A percentile compares a stretch with the other conserved stretches of the same genome.
Evolutionary conservation across 352 stramenopile species (phyloP).

Genomic region (Aphanomyces invadans): DNA sequence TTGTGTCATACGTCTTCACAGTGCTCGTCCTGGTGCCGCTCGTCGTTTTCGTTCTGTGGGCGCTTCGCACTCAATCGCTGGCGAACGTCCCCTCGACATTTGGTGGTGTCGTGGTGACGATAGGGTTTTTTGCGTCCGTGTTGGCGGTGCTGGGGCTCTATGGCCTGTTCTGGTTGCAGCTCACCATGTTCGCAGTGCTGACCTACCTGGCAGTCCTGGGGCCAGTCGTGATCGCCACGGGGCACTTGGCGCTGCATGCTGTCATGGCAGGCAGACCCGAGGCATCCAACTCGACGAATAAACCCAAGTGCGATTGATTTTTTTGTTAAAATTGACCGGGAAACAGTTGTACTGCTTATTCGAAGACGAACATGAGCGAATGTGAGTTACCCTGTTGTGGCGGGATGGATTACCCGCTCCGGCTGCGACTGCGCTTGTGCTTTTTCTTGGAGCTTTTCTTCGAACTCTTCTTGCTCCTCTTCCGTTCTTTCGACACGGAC

Average conservation of each 20-base stretch:
- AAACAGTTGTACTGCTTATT: too few species aligned
- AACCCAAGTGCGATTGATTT: too few species aligned
- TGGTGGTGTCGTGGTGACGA: constrained; percentile 44
- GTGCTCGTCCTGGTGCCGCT: constrained; percentile 52
- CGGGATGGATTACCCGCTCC: neutral
- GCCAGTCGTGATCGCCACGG: constrained; percentile 55
- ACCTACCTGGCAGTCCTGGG: constrained; percentile 61
- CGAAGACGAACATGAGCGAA: neutral
- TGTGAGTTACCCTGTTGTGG: neutral
- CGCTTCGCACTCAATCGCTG: constrained; percentile 51
- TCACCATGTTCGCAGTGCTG: constrained; percentile 83
- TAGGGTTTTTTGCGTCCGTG: constrained; percentile 66
- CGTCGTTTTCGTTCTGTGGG: constrained; percentile 50
- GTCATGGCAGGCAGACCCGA: too few species aligned
- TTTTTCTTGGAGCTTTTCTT: constrained; percentile 41
- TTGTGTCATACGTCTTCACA: constrained; percentile 64
- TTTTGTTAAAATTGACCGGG: too few species aligned
- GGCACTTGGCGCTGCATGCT: constrained; percentile 44
- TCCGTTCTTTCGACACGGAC: constrained; percentile 51
- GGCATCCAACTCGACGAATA: too few species aligned
- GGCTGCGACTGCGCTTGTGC: constrained; percentile 26
- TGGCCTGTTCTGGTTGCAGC: constrained; percentile 77
- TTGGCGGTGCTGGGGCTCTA: constrained; percentile 72
- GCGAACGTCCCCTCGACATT: constrained; percentile 47
- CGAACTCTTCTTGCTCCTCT: constrained; percentile 38